A percentile compares a stretch with the other conserved stretches of the same genome.
These are phyloP conservation scores for Aspergillus cavernicola DNA, from an alignment of 495 filamentous ascomycete genomes.

Conservation along the genomic window DNA sequence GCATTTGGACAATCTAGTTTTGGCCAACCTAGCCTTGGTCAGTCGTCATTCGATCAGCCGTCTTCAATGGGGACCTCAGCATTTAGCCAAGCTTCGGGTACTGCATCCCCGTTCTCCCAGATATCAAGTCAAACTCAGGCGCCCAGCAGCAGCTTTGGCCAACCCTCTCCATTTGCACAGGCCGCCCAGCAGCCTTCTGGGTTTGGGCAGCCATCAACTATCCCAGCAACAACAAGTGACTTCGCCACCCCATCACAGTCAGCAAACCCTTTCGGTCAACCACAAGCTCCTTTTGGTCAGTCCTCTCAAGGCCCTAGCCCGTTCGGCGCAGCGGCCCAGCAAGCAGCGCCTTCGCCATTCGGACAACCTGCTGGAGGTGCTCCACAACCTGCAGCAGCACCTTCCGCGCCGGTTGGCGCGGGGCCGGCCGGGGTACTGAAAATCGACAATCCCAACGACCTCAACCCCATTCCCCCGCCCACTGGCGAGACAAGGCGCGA, in stretches of 20 bases:
- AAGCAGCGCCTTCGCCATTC: constrained; percentile 13
- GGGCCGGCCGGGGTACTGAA: constrained; percentile 33
- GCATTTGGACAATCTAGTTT: constrained; percentile 36
- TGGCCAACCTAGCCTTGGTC: constrained; percentile 29
- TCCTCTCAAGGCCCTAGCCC: constrained; percentile 18
- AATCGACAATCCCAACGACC: constrained; percentile 25
- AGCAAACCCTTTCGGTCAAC: constrained; percentile 23
- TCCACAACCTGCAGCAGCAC: neutral
- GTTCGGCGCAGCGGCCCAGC: constrained; percentile 20
- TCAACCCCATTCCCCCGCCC: constrained; percentile 37
- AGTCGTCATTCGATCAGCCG: constrained; percentile 11
- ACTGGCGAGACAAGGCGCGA: constrained; percentile 37
- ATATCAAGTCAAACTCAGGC: constrained; percentile 24
- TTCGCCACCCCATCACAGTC: constrained; percentile 37
- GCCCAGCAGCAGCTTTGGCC: constrained; percentile 27
- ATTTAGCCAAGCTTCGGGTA: constrained; percentile 24
- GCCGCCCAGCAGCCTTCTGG: constrained; percentile 19
- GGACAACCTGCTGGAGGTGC: neutral
- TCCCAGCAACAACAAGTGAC: constrained; percentile 13
- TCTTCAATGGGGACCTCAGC: constrained; percentile 23
- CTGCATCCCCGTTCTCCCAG: constrained; percentile 35
- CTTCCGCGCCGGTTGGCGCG: constrained; percentile 16
- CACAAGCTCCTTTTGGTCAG: constrained; percentile 26
- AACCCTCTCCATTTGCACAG: constrained; percentile 30
- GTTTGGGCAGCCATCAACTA: constrained; percentile 27